Percentiles rank a stretch among this genome's conserved stretches.
Evolutionary conservation across 2,329 filamentous ascomycete genomes (phyloP).

Genomic region (Fusarium austroafricanum): DNA sequence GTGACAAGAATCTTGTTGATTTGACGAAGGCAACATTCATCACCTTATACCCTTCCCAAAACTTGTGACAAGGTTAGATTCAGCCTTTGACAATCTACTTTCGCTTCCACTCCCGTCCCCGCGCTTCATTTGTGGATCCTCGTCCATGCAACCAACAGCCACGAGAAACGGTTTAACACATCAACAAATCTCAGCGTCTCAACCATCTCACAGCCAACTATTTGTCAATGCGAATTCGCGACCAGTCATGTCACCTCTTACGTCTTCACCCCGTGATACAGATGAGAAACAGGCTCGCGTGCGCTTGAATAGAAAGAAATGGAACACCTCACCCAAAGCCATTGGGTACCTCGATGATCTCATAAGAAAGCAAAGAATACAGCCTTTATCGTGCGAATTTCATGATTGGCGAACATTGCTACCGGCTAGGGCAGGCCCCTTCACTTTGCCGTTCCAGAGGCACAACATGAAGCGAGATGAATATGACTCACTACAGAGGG

Average conservation of each 20-base stretch:
- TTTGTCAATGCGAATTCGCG: background rate
- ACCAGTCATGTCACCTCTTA: too few relatives aligned
- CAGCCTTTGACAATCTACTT: background rate
- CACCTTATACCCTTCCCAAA: background rate
- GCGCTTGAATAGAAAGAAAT: constrained; percentile 9
- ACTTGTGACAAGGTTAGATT: background rate
- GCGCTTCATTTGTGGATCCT: constrained; percentile 19
- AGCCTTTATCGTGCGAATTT: background rate
- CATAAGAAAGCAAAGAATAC: background rate
- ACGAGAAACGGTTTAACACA: background rate
- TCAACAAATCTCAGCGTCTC: background rate
- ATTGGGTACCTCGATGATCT: background rate
- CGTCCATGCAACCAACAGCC: constrained; percentile 1
- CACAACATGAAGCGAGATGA: background rate
- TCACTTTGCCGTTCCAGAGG: background rate
- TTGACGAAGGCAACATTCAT: background rate
- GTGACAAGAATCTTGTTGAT: background rate
- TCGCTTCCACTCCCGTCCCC: background rate
- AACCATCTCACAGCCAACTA: background rate
- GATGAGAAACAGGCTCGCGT: constrained; percentile 1
- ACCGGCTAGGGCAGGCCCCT: background rate
- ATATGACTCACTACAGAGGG: background rate
- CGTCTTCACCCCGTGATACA: background rate
- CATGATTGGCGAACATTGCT: constrained; percentile 9
- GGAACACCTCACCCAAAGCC: background rate